These are phyloP conservation scores for Passiflora organensis DNA, from an alignment of 345 rosid species.

Conservation along the genomic window DNA sequence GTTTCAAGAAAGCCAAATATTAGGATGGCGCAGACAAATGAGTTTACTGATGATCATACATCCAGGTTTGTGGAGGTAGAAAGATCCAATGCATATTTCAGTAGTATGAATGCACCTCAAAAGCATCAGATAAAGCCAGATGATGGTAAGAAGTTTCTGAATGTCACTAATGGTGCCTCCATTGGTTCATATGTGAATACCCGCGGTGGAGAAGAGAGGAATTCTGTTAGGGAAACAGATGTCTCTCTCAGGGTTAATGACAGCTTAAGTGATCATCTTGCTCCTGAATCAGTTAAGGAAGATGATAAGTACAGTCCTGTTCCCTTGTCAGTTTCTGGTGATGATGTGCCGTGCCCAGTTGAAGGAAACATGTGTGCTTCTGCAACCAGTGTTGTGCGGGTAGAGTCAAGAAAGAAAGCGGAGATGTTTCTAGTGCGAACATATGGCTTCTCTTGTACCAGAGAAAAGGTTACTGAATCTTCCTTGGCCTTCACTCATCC, in stretches of 20 bases:
- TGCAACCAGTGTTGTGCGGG: slow-evolving; percentile 93
- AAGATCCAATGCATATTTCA: slow-evolving; percentile 31
- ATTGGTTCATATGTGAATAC: slow-evolving; percentile 22
- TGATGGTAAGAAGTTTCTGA: slow-evolving; percentile 26
- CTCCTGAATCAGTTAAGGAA: slow-evolving; percentile 30
- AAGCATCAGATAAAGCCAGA: slow-evolving; percentile 28
- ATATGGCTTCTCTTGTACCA: slow-evolving; percentile 90
- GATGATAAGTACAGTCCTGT: slow-evolving; percentile 24
- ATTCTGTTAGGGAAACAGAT: slow-evolving; percentile 21
- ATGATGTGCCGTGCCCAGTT: slow-evolving; percentile 49
- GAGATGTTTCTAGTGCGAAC: slow-evolving; percentile 97
- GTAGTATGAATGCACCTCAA: slow-evolving; percentile 14
- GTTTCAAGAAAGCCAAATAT: slow-evolving; percentile 30
- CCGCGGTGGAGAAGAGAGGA: slow-evolving; percentile 19
- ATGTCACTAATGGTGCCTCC: slow-evolving; percentile 32
- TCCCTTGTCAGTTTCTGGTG: slow-evolving; percentile 39
- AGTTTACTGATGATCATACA: slow-evolving; percentile 17
- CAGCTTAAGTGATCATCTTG: slow-evolving; percentile 22
- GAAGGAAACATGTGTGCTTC: slow-evolving; percentile 96
- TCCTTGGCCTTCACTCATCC: slow-evolving; percentile 98
- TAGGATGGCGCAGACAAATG: too few relatives aligned
- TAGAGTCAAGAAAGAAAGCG: slow-evolving; percentile 93
- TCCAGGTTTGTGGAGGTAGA: slow-evolving; percentile 28
- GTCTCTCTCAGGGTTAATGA: slow-evolving; percentile 28
- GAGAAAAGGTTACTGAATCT: slow-evolving; percentile 94